Conservation (phyloP, 345 rosid species). For the Eucalyptus fibrosa region DNA sequence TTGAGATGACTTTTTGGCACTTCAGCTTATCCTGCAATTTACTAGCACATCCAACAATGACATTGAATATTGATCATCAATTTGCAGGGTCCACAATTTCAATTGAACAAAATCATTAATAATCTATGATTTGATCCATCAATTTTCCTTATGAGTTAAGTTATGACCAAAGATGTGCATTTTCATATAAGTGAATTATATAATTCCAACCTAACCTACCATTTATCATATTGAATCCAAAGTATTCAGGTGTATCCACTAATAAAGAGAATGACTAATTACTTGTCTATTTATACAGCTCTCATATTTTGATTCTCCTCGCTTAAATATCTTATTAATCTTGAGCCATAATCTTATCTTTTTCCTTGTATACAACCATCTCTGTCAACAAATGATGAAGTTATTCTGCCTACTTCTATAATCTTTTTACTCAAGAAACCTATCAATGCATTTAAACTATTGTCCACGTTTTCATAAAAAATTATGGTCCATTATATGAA, state of each 20-base stretch:
- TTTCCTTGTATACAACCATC: no score
- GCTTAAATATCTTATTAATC: not conserved
- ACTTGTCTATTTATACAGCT: not conserved
- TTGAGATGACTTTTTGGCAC: no score
- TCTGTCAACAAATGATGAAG: no score
- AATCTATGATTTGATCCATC: not conserved
- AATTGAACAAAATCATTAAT: no score
- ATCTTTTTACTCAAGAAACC: no score
- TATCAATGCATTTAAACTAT: no score
- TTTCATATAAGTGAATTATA: no score
- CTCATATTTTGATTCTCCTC: not conserved
- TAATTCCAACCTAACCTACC: not conserved
- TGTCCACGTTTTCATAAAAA: no score
- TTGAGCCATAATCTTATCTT: not conserved
- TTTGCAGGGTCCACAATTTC: fast-evolving
- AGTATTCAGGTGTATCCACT: not conserved
- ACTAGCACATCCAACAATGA: not conserved
- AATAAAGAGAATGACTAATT: not conserved
- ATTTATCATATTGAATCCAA: not conserved
- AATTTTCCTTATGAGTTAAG: not conserved
- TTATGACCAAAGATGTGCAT: not conserved
- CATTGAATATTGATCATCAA: not conserved
- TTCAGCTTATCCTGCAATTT: no score
- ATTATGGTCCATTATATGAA: no score
- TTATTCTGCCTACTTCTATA: no score